These are phyloP conservation scores for Cotoneaster glaucophyllus DNA, from an alignment of 306 rosid genomes.

Conservation along the genomic window DNA sequence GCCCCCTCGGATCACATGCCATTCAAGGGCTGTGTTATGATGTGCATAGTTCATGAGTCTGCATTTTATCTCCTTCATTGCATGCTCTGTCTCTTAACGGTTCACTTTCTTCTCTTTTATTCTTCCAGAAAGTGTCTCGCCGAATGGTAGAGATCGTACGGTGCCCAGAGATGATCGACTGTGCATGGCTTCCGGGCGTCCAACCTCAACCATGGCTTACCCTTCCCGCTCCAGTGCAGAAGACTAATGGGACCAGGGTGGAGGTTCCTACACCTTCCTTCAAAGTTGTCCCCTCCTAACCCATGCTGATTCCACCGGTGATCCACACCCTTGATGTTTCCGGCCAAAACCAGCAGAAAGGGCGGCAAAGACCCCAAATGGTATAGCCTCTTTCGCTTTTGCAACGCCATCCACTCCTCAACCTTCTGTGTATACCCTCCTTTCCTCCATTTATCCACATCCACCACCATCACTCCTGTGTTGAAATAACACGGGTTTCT, in stretches of 20 bases:
- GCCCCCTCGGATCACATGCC: neutral
- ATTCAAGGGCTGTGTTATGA: neutral
- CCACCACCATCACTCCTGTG: slow-evolving; percentile 75
- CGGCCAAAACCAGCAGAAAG: slow-evolving; percentile 58
- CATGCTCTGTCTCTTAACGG: too few species aligned
- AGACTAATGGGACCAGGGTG: slow-evolving; percentile 70
- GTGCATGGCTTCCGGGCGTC: slow-evolving; percentile 61
- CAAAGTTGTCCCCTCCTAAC: slow-evolving; percentile 61
- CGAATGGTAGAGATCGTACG: slow-evolving; percentile 57
- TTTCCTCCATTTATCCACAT: slow-evolving; percentile 54
- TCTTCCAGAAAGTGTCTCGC: slow-evolving; percentile 51
- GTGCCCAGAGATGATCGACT: slow-evolving; percentile 55
- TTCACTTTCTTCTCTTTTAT: neutral
- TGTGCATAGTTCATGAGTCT: neutral
- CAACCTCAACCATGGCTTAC: slow-evolving; percentile 66
- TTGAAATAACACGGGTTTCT: slow-evolving; percentile 61
- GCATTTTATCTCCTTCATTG: neutral
- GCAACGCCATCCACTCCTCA: slow-evolving; percentile 64
- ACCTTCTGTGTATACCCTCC: slow-evolving; percentile 43
- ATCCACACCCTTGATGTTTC: slow-evolving; percentile 54
- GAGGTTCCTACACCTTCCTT: slow-evolving; percentile 51
- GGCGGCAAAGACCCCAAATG: slow-evolving; percentile 66
- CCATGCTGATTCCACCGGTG: slow-evolving; percentile 81
- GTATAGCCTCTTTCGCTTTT: slow-evolving; percentile 50
- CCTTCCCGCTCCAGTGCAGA: slow-evolving; percentile 79